Base-by-base conservation (phyloP, 768 basidiomycete genomes). In the Brasilioporus rufonigricans region DNA sequence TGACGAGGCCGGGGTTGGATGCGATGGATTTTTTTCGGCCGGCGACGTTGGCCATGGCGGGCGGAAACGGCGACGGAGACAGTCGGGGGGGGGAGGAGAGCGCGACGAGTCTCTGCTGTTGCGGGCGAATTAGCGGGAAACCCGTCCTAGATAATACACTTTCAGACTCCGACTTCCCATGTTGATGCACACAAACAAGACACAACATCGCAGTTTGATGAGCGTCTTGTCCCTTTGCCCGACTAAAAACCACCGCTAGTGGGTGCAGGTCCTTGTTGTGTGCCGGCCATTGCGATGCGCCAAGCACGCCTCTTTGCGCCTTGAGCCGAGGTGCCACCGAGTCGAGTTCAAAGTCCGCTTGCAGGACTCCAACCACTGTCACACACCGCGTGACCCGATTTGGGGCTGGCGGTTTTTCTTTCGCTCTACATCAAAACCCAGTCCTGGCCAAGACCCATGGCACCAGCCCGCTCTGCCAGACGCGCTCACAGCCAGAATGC, bases 1-100 rank as follows among this genome's bases (percentile, higher is more conserved):
- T 87, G 44, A 82, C 77, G 55, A 88, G 77, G 65, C 77, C 82
- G 48, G 80, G 74, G 63, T 76, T 81, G 55, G 86, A 84, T 53
- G 82, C 78, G 62, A 89, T 82, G 52, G 87, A 89, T 74, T 89
- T 91, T 84, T 89, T 90, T 66, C 90, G 85, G 72, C 79, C 84
- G 64, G 86, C 80, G 71, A 78, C 66, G 63, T 69, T 76, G 69
- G 80, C 70, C 80, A 81, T 81, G 64, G 75, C 77, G 64, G 61
- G 56, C 60, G 23, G 31, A 49, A 50, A 48, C 12, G 31, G 63
- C 9, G 8, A 52, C 12, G 55, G 24, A 31, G 10, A 3, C 4
- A 16, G 39, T 46, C 21, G 44, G 44, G 12, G 13, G n/a, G n/a
- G 18, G 35, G 11, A 18, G 40, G 26, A 16, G 19, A 32, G 33